phyloP scores from a whole-genome alignment of 257 asterid species.

The Solanum phureja region DNA sequence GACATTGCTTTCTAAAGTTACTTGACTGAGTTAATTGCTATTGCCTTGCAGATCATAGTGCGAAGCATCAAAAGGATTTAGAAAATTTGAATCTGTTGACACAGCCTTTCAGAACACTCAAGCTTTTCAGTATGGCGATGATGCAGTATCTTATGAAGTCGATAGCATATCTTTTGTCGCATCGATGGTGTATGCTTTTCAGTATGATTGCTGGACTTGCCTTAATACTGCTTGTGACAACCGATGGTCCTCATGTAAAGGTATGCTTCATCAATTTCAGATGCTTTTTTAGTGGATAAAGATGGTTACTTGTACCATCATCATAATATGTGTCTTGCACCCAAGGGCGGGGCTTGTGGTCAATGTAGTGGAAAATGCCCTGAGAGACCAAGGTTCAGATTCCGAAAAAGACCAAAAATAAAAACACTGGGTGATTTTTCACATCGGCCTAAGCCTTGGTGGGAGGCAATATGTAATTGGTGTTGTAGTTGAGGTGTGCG shows the following conservation, averaged over 20 bases:
- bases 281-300: not conserved
- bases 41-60: constrained; percentile 44
- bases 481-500: not conserved
- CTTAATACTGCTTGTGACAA: constrained; percentile 28
- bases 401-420: not conserved
- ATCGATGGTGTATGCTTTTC: constrained; percentile 40
- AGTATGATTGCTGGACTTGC: constrained; percentile 16
- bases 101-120: constrained; percentile 64
- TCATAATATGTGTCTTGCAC: not conserved
- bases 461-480: not conserved
- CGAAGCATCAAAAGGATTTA: constrained; percentile 51
- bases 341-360: not conserved
- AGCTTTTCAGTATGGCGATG: constrained; percentile 49
- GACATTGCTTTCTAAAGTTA: not conserved
- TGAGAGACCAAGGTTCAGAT: not conserved
- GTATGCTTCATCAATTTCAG: constrained; percentile 16
- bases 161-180: constrained; percentile 48
- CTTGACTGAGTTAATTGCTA: constrained; percentile 1
- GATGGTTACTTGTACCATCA: not conserved
- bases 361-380: not conserved
- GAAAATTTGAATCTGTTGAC: constrained; percentile 47
- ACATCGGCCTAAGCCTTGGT: not conserved
- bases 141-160: constrained; percentile 45
- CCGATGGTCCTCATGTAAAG: constrained; percentile 72
- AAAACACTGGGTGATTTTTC: not conserved